Percentiles rank a stretch among this genome's conserved stretches.
These are phyloP conservation scores for Epichloe typhina DNA, from an alignment of 2,329 filamentous ascomycete species.

Conservation along the genomic window DNA sequence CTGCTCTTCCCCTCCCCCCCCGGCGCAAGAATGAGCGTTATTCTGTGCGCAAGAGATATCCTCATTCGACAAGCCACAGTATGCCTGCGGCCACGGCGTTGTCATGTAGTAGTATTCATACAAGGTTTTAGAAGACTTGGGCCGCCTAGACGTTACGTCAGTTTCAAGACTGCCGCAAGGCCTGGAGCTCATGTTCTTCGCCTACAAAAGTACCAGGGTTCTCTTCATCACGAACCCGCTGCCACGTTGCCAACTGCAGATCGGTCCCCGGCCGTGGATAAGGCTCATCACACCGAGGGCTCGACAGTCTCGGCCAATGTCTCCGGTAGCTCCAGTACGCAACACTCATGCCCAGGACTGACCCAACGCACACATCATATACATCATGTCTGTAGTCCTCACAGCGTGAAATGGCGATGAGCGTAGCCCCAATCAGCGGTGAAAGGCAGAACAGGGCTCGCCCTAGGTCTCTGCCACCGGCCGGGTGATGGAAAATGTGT, in stretches of 20 bases:
- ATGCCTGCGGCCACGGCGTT: not conserved
- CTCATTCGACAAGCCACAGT: not conserved
- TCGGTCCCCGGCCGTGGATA: constrained; percentile 34
- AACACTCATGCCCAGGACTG: constrained; percentile 43
- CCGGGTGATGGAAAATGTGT: constrained; percentile 37
- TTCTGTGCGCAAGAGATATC: not conserved
- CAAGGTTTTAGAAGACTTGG: not conserved
- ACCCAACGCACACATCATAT: constrained; percentile 52
- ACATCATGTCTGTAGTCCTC: constrained; percentile 62
- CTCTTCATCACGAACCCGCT: constrained; percentile 41
- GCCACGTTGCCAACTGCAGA: constrained; percentile 20
- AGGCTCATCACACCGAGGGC: constrained; percentile 41
- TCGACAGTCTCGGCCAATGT: constrained; percentile 46
- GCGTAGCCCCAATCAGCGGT: constrained; percentile 48
- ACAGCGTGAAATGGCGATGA: constrained; percentile 56
- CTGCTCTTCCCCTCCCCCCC: not conserved
- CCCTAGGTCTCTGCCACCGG: constrained; percentile 36
- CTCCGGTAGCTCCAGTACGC: constrained; percentile 54
- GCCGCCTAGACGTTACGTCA: not conserved
- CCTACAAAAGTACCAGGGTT: constrained; percentile 30
- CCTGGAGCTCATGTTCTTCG: constrained; percentile 10
- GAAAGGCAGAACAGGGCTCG: constrained; percentile 43
- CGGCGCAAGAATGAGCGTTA: not conserved
- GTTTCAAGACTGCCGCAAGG: not conserved
- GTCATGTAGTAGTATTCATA: not conserved